phyloP scores from a whole-genome alignment of 371 early-diverging fungal species.

The Coemansia sp. region DNA sequence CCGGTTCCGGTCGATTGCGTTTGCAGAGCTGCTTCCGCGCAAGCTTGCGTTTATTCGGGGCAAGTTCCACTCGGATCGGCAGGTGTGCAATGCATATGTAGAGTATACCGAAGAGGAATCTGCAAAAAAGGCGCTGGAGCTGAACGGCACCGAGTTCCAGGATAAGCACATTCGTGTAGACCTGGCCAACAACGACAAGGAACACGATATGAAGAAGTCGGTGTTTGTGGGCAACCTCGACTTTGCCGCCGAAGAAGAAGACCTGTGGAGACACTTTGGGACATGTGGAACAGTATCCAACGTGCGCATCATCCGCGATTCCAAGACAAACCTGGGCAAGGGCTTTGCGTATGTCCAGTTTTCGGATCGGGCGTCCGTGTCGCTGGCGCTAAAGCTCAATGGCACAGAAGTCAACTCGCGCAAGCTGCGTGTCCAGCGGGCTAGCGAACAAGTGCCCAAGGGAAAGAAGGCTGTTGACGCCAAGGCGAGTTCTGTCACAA shows the following conservation, averaged over 20 bases:
- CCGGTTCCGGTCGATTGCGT: constrained; percentile 82
- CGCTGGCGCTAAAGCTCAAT: constrained; percentile 75
- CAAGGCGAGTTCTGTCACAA: constrained; percentile 40
- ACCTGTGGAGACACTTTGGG: constrained; percentile 79
- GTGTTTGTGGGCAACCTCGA: constrained; percentile 91
- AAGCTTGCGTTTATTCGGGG: constrained; percentile 55
- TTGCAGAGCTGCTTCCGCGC: constrained; percentile 36
- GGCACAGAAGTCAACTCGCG: constrained; percentile 65
- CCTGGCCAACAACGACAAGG: constrained; percentile 58
- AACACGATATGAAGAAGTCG: constrained; percentile 75
- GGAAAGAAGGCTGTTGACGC: constrained; percentile 41
- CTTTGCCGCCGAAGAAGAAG: constrained; percentile 86
- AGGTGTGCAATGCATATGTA: constrained; percentile 85
- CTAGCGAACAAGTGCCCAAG: constrained; percentile 53
- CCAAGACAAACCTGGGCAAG: constrained; percentile 88
- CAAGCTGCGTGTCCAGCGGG: constrained; percentile 53
- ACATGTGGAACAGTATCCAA: constrained; percentile 81
- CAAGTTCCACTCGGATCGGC: constrained; percentile 78
- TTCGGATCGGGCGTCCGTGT: constrained; percentile 62
- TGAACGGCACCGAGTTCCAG: constrained; percentile 80
- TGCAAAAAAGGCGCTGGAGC: constrained; percentile 62
- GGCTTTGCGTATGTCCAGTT: constrained; percentile 91
- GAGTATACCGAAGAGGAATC: constrained; percentile 68
- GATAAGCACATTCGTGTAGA: constrained; percentile 90
- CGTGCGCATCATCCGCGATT: constrained; percentile 86